A percentile compares a stretch with the other conserved stretches of the same genome.
These are phyloP conservation scores for Kuraishia hungarica DNA, from an alignment of 805 yeast genomes.

Conservation along the genomic window DNA sequence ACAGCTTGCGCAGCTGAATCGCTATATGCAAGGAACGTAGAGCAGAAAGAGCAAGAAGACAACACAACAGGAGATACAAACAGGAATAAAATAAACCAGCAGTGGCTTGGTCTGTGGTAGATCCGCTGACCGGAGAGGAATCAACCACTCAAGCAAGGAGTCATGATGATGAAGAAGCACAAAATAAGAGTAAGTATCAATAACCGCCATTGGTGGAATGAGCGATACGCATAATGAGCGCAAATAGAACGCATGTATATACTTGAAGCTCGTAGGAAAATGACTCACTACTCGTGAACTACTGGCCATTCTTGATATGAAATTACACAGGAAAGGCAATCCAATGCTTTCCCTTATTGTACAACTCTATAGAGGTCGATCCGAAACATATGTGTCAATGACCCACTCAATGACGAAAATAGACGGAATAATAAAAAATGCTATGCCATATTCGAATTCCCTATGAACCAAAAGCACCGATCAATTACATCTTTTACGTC, in stretches of 20 bases:
- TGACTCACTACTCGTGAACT: too few relatives aligned
- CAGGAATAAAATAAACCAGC: neutral
- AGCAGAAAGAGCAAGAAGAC: neutral
- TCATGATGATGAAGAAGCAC: too few relatives aligned
- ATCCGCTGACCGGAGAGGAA: too few relatives aligned
- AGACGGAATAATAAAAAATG: neutral
- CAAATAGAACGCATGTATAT: too few relatives aligned
- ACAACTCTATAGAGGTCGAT: neutral
- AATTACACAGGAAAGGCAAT: neutral
- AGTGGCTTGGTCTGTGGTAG: neutral
- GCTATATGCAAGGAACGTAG: neutral
- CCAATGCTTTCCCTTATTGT: neutral
- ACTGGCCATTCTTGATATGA: neutral
- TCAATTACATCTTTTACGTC: neutral
- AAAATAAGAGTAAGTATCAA: too few relatives aligned
- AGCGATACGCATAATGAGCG: too few relatives aligned
- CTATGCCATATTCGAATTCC: neutral
- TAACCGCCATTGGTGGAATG: too few relatives aligned
- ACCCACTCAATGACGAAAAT: neutral
- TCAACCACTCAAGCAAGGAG: too few relatives aligned
- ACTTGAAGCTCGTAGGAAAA: too few relatives aligned
- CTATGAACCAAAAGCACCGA: neutral
- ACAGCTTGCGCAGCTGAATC: neutral
- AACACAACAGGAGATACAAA: neutral
- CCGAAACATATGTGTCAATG: neutral